Evolutionary conservation across 179 eudicot genomes (phyloP), one percentile per base, ranked within the genome.

Genomic region (Pouteria campechiana): DNA sequence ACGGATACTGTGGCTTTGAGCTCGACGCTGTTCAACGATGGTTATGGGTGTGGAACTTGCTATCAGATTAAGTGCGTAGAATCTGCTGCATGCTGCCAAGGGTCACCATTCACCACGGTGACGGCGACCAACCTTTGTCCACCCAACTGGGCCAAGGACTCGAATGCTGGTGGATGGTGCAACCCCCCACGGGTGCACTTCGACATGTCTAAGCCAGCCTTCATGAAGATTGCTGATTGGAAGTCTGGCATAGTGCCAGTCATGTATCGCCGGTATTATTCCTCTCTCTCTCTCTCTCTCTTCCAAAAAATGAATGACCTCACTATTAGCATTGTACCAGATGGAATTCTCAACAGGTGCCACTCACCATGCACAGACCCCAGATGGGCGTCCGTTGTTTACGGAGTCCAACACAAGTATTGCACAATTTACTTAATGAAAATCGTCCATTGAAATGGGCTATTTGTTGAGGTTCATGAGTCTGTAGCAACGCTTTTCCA

Each of bases 121-220:
- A 84, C 90, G 0, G 95, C 90, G 27, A 80, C 95, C 5, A 84
- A 84, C 19, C 65, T 76, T 3, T 83, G 93, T 69, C 93, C 93
- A 3, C 93, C 93, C 0, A 83, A 83, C 16, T 79, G 79, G 83
- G 21, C 52, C 16, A 50, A 72, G 42, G 56, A 59, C 39, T 63
- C 69, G 27, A 60, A 81, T 64, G 48, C 64, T 3, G 95, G 95
- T 11, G 95, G 95, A 1, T 85, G 95, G 95, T 81, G 95, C 63
- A 85, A 85, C 63, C 95, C 93, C 0, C 95, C 95, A 3, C 65
- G 84, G 5, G 56, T 39, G 12, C 95, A 85, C 61, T 85, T 85
- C 16, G 95, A 85, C 61, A 64, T 85, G 39, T 46, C 93, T 10
- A 78, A 75, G 63, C 93, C 93, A 1, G 85, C 85, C 2, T 85